phyloP scores from a whole-genome alignment of 192 early-diverging fungal species.

The Umbelopsis sp. region DNA sequence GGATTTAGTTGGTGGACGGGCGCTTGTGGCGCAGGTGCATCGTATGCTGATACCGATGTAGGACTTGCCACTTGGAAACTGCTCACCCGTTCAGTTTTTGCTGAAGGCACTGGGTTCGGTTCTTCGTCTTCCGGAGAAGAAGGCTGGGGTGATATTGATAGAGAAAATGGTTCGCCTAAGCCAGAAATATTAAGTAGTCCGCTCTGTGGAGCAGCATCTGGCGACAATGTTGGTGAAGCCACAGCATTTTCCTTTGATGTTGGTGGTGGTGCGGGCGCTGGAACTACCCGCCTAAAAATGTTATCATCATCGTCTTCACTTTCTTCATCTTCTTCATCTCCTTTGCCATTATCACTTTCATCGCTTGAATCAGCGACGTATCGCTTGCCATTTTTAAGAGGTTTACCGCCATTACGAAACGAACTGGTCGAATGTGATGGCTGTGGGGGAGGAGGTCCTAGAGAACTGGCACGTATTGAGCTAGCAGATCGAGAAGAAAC shows the following conservation, averaged over 20 bases:
- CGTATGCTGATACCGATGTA: too few relatives aligned
- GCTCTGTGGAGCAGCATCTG: not conserved
- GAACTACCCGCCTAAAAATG: not conserved
- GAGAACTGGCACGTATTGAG: not conserved
- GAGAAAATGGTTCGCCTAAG: slow-evolving; percentile 2
- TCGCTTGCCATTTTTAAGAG: not conserved
- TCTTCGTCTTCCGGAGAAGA: not conserved
- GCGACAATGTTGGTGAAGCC: not conserved
- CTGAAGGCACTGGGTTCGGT: not conserved
- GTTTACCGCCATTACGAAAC: not conserved
- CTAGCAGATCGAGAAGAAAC: slow-evolving; percentile 4
- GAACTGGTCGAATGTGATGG: not conserved
- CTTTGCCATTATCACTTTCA: slow-evolving; percentile 27
- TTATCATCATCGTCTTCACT: slow-evolving; percentile 31
- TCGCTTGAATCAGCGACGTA: slow-evolving; percentile 31
- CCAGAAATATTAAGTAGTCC: not conserved
- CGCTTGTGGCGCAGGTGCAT: too few relatives aligned
- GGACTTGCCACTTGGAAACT: too few relatives aligned
- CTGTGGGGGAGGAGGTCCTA: not conserved
- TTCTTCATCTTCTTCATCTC: slow-evolving; percentile 26
- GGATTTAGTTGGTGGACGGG: too few relatives aligned
- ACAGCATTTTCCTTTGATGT: not conserved
- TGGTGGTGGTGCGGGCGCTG: not conserved
- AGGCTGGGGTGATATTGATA: not conserved
- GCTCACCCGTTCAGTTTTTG: too few relatives aligned